Base-by-base conservation (phyloP, 73 alveolate genomes). In the Paramecium octaurelia region DNA sequence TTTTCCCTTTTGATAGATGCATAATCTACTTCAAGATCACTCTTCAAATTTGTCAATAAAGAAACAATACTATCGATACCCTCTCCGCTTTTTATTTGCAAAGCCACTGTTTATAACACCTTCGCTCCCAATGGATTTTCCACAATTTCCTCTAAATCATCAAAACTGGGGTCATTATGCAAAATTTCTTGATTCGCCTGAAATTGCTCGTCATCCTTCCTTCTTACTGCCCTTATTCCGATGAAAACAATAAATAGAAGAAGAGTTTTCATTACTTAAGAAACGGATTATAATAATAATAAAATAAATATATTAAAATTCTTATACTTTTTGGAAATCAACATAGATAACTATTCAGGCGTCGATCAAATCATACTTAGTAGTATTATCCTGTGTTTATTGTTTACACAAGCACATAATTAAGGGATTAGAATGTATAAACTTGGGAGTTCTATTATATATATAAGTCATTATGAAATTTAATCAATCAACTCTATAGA, bases 91-190 rank as follows among this genome's bases (percentile, higher is more conserved):
- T 42, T 48, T 27, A 80, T 44, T 80, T 80, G 8, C 18, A 80
- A 46, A 44, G 91, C 91, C 24, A 80, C 73, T 20, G 91, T 80
- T 80, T 80, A 46, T 44, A 80, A 46, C 8, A 80, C 57, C 31
- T 80, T 80, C 0, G 91, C 75, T 42, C 91, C 91, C 3, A 80
- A 35, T 6, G 91, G 91, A 80, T 80, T 34, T n/a, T 80, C 91
- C 44, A 38, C 71, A 24, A 80, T 80, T 10, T 42, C 70, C 23
- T 80, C 91, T 23, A 80, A 27, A 16, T 80, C 91, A 80, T 80
- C 91, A 48, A 80, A 80, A 24, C 76, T 18, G 24, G 91, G 91
- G 38, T 80, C 91, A 80, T 80, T 80, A 46, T 80, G 91, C 8
- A 80, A 35, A 31, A 80, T 80, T 35, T 73, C 87, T 16, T 73